These are phyloP conservation scores for Hypholoma sublateritium DNA, from an alignment of 768 basidiomycete species.

Conservation along the genomic window DNA sequence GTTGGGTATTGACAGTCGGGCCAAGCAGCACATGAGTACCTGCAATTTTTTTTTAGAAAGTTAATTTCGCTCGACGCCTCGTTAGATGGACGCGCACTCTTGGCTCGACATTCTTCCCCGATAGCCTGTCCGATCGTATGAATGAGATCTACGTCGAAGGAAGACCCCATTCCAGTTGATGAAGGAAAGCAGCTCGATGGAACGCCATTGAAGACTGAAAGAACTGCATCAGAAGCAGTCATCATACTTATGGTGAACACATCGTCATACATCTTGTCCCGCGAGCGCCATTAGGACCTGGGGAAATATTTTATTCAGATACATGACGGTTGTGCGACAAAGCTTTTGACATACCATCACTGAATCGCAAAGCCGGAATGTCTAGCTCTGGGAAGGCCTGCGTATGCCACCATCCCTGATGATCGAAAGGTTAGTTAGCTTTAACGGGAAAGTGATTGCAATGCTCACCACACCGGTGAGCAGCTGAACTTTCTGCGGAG, in stretches of 20 bases:
- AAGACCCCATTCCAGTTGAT: constrained; percentile 55
- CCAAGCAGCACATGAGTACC: constrained; percentile 52
- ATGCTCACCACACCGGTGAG: constrained; percentile 37
- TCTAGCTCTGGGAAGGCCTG: constrained; percentile 38
- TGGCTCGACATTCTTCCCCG: constrained; percentile 52
- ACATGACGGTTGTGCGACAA: background rate
- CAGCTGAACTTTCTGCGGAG: constrained; percentile 44
- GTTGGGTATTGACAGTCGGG: constrained; percentile 65
- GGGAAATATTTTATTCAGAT: background rate
- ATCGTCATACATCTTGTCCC: constrained; percentile 38
- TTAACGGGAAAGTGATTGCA: background rate
- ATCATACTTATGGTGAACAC: constrained; percentile 4
- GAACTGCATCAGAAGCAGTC: constrained; percentile 34
- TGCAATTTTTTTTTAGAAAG: constrained; percentile 11
- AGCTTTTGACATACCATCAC: constrained; percentile 36
- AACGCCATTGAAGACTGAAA: constrained; percentile 52
- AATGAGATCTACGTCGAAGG: constrained; percentile 54
- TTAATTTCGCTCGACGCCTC: background rate
- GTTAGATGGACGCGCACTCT: constrained; percentile 27
- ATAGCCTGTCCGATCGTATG: constrained; percentile 47
- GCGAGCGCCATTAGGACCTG: constrained; percentile 51
- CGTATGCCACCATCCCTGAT: constrained; percentile 50
- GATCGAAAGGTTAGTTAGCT: background rate
- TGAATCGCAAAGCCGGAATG: constrained; percentile 42
- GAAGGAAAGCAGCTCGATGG: constrained; percentile 58